A percentile compares a stretch with the other conserved stretches of the same genome.
phyloP scores from a whole-genome alignment of 805 yeast genomes.

The Teunomyces funiuensis region DNA sequence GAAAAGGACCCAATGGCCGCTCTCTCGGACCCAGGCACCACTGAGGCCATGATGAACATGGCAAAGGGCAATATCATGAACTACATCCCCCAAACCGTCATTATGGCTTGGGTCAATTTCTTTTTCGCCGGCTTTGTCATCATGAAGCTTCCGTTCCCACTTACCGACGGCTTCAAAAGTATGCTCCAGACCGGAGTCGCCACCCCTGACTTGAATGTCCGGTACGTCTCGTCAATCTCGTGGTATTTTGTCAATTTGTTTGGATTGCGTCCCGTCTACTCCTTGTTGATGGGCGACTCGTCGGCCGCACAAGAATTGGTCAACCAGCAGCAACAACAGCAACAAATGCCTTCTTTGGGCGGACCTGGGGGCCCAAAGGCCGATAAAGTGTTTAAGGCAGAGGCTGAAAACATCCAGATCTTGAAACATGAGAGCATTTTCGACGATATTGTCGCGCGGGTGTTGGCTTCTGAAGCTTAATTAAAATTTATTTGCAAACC shows the following conservation, averaged over 20 bases:
- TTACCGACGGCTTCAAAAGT: slow-evolving; percentile 84
- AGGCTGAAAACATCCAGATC: slow-evolving; percentile 74
- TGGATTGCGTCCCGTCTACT: slow-evolving; percentile 79
- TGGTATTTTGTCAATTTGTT: slow-evolving; percentile 92
- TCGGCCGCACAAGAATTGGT: slow-evolving; percentile 46
- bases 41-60: slow-evolving; percentile 74
- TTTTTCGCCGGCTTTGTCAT: slow-evolving; percentile 90
- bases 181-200: slow-evolving; percentile 88
- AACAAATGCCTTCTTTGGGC: slow-evolving; percentile 39
- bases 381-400: slow-evolving; percentile 60
- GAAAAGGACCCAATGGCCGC: slow-evolving; percentile 47
- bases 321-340: slow-evolving; percentile 41
- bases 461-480: slow-evolving; percentile 27
- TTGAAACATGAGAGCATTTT: slow-evolving; percentile 51
- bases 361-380: slow-evolving; percentile 65
- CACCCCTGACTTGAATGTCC: slow-evolving; percentile 81
- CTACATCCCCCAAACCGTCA: slow-evolving; percentile 86
- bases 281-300: slow-evolving; percentile 60
- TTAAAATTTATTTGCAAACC: too few species aligned
- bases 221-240: slow-evolving; percentile 91
- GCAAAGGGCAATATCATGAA: slow-evolving; percentile 79
- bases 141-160: slow-evolving; percentile 80
- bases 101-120: slow-evolving; percentile 95
- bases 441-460: slow-evolving; percentile 62
- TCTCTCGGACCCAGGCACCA: slow-evolving; percentile 64